Base-by-base conservation (phyloP, 2,329 filamentous ascomycete species). In the Trichocomaceae sp. region DNA sequence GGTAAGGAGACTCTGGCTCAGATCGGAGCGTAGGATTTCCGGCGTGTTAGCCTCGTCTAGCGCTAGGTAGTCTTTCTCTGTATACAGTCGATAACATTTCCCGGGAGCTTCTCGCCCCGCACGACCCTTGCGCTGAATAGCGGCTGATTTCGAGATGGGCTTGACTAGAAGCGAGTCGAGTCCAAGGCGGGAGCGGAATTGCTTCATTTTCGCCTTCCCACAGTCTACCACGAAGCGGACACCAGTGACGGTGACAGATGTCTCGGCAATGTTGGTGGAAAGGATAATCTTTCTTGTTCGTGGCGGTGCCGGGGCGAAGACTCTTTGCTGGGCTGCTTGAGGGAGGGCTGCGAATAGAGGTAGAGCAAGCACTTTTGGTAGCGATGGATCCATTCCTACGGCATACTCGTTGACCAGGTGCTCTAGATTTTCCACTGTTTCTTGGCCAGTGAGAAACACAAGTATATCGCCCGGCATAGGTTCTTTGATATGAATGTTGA, bases 221-320 rank as follows among this genome's bases (percentile, higher is more conserved):
- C 88, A 88, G 66, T 99, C 93, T 19, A 99, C 81, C 9, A 99
- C 92, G 62, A 87, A 93, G 4, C 89, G 83, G 6, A 99, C 90
- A 2, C 93, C 93, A 0, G 92, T 87, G 0, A 99, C 91, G 0
- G 93, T 99, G 57, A 99, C 88, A 1, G 93, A 97, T 0, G 93
- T 97, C 70, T 99, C 93, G n/a, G 93, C 93, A 63, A 99, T 97
- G 65, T 99, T 99, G 13, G 93, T 99, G 0, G 91, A 86, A 0
- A 99, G 76, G 0, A 99, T 90, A 12, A 97, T 80, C 66, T 97
- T 97, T 44, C 93, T 82, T 0, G 89, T 95, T 2, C 83, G 81
- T 54, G 83, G 83, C 0, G 83, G 82, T 20, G 87, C 80, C 1
- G 88, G 87, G 53, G 85, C 78, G 68, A 99, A 97, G 9, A 95